These are phyloP conservation scores for Tylopilus sp. DNA, from an alignment of 768 basidiomycete genomes.

Conservation along the genomic window DNA sequence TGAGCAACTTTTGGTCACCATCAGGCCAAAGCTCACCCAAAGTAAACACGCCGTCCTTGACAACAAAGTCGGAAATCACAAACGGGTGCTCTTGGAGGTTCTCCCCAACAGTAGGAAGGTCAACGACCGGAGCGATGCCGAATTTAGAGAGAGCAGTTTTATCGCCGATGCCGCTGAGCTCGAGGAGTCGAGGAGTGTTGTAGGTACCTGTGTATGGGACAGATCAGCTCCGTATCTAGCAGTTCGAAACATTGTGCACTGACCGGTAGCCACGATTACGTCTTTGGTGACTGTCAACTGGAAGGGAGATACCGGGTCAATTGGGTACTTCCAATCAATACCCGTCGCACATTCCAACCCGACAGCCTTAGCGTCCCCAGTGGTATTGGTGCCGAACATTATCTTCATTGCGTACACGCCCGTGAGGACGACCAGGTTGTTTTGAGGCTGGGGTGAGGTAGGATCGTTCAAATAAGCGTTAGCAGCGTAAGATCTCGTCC, in stretches of 20 bases:
- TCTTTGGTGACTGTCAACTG: not conserved
- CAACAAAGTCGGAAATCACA: constrained; percentile 13
- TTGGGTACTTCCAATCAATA: constrained; percentile 1
- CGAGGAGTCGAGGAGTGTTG: constrained; percentile 19
- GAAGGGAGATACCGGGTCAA: not conserved
- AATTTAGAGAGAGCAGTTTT: constrained; percentile 11
- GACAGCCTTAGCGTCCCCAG: not conserved
- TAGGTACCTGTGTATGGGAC: constrained; percentile 4
- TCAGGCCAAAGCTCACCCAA: constrained; percentile 3
- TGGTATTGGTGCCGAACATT: not conserved
- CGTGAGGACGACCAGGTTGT: constrained; percentile 7
- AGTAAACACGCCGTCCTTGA: constrained; percentile 11
- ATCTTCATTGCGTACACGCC: constrained; percentile 9
- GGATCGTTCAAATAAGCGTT: constrained; percentile 15
- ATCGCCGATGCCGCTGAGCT: constrained; percentile 18
- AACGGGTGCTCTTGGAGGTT: constrained; percentile 18
- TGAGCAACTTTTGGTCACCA: not conserved
- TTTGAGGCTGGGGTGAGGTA: constrained; percentile 2
- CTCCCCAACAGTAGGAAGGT: constrained; percentile 19
- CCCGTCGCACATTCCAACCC: constrained; percentile 11
- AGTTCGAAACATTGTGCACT: not conserved
- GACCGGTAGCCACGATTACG: not conserved
- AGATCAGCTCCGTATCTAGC: not conserved
- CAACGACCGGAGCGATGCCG: not conserved
- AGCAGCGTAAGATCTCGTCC: constrained; percentile 18